Evolutionary conservation across 1,284 basidiomycete species (phyloP).

Genomic region (Ceratobasidium sp.): DNA sequence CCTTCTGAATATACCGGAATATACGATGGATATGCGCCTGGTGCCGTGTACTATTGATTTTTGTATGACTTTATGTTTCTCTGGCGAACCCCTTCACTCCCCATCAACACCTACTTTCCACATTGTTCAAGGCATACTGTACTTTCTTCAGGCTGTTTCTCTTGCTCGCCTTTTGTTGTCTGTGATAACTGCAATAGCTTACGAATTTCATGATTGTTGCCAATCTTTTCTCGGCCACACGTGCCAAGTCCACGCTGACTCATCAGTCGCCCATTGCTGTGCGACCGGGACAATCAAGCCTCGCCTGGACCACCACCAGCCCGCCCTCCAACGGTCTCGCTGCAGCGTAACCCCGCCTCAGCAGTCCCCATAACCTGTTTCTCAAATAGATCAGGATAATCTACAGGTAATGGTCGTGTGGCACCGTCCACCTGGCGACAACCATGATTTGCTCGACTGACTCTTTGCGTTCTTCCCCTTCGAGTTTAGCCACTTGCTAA

Average conservation of each 20-base stretch:
- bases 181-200: not conserved
- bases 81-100: not conserved
- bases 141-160: not conserved
- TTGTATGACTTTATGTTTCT: not conserved
- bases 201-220: not conserved
- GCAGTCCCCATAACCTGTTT: not conserved
- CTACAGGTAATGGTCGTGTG: slow-evolving; percentile 35
- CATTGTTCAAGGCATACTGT: slow-evolving; percentile 4
- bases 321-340: not conserved
- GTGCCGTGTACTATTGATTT: slow-evolving; percentile 36
- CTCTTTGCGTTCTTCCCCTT: not conserved
- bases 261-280: not conserved
- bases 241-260: not conserved
- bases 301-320: slow-evolving; percentile 41
- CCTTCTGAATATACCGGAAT: slow-evolving; percentile 5
- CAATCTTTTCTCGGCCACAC: slow-evolving; percentile 11
- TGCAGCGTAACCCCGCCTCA: not conserved
- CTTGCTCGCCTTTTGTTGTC: not conserved
- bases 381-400: not conserved
- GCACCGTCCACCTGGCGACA: slow-evolving; percentile 17
- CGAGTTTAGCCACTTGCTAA: slow-evolving; percentile 3
- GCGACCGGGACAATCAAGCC: not conserved
- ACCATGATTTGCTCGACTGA: slow-evolving; percentile 7
- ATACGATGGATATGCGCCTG: slow-evolving; percentile 34
- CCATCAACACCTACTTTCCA: not conserved